Conservation (phyloP, 306 rosid species). For the Casuarina glauca region DNA sequence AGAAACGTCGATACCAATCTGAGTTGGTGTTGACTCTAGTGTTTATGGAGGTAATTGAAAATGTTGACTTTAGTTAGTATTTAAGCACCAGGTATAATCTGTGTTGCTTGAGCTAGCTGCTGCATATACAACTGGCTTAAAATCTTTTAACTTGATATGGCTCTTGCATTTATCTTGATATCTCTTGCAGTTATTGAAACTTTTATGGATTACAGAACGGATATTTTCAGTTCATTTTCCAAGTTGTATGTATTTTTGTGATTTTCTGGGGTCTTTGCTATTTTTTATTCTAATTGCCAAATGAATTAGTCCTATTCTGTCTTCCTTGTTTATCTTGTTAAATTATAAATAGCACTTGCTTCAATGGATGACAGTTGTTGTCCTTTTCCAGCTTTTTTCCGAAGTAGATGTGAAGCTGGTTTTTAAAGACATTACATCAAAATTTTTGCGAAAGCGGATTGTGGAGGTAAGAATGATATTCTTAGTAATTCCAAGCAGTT, state of each 20-base stretch:
- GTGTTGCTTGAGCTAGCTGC: background rate
- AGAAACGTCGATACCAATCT: background rate
- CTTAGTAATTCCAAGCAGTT: background rate
- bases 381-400: conserved; percentile 61
- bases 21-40: background rate
- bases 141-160: background rate
- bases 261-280: background rate
- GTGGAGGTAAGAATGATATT: conserved; percentile 71
- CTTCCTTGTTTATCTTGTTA: background rate
- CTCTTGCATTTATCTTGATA: background rate
- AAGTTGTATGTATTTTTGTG: background rate
- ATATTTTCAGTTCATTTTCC: background rate
- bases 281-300: background rate
- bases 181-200: background rate
- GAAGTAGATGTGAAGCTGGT: conserved; percentile 98
- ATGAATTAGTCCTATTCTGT: background rate
- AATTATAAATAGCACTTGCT: background rate
- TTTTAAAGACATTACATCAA: conserved; percentile 88
- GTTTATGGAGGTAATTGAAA: background rate
- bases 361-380: conserved; percentile 7
- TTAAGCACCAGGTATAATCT: background rate
- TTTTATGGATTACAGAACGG: background rate
- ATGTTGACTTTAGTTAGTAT: background rate
- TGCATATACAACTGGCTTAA: background rate
- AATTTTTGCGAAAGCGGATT: conserved; percentile 78